Percentiles rank a stretch among this genome's conserved stretches.
These are phyloP conservation scores for Dictyostelium citrinum DNA, from an alignment of 78 protist species.

Conservation along the genomic window DNA sequence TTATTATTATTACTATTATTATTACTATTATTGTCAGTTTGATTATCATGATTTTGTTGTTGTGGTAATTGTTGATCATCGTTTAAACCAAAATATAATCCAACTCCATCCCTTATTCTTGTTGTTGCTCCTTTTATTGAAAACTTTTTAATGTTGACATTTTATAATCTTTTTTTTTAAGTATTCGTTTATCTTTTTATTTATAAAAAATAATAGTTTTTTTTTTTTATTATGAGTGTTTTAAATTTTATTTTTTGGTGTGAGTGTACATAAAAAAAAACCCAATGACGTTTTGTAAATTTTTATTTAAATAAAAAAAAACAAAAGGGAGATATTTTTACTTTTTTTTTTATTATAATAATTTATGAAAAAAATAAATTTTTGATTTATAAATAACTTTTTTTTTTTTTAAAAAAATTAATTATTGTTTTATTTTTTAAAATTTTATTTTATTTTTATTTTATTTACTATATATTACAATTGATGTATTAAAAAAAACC, in stretches of 20 bases:
- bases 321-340: neutral
- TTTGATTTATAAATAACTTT: neutral
- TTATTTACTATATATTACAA: neutral
- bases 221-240: too few species aligned
- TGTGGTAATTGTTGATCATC: neutral
- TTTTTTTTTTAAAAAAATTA: neutral
- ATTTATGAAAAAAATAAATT: neutral
- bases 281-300: neutral
- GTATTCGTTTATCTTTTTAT: neutral
- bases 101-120: conserved; percentile 58
- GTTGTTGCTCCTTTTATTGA: conserved; percentile 61
- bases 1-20: too few species aligned
- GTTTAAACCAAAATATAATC: conserved; percentile 56
- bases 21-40: too few species aligned
- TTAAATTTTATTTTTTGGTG: neutral
- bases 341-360: neutral
- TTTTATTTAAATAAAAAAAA: neutral
- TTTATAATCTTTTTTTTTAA: neutral
- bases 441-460: neutral
- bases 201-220: too few species aligned
- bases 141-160: conserved; percentile 21
- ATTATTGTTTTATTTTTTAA: neutral
- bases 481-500: neutral
- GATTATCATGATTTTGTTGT: neutral
- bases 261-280: neutral